Base-by-base conservation (phyloP, 176 grass and related monocot species). In the Dendrocalamus sinicus region DNA sequence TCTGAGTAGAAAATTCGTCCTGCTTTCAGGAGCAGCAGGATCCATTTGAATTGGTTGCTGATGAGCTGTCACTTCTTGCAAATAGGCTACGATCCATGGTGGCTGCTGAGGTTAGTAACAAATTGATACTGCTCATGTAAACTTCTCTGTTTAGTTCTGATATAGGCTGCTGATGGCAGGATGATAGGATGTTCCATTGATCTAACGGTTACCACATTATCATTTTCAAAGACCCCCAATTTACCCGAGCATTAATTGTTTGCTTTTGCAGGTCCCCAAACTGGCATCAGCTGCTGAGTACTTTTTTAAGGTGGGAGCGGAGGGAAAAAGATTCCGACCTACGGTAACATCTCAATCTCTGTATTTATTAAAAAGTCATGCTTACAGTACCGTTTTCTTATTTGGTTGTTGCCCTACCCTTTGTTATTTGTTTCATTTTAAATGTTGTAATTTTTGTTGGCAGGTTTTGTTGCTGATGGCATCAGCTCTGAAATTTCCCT, bases 261-360 rank as follows among this genome's bases (percentile, higher is more conserved):
- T 40, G 24, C 32, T 43, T 70, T 93, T 93, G 26, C 83, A 98
- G 96, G 96, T 95, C 14, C 96, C 96, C 7, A 98, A 98, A 84
- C 76, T 98, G 69, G 93, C 90, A 84, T 94, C 96, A 86, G 93
- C 96, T 76, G 93, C 96, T 58, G 92, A 98, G 57, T 98, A 98
- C 44, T 98, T 98, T 51, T 98, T 98, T 83, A 90, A 91, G 76
- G 40, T 95, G 75, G 92, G 91, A 89, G 93, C 86, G 61, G 91
- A 98, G 84, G 96, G 96, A 20, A 98, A 98, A 92, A 94, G 86
- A 90, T 98, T 98, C 50, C 91, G 96, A 45, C 96, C 96, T 67
- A 98, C 96, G 61, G 96, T 98, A 91, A 87, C 75, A 81, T 77
- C 22, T 75, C 30, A 9, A 66, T 45, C 67, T 78, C 45, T 23